These are phyloP conservation scores for Dryadomyces sulphureus DNA, from an alignment of 2,329 filamentous ascomycete species.

Conservation along the genomic window DNA sequence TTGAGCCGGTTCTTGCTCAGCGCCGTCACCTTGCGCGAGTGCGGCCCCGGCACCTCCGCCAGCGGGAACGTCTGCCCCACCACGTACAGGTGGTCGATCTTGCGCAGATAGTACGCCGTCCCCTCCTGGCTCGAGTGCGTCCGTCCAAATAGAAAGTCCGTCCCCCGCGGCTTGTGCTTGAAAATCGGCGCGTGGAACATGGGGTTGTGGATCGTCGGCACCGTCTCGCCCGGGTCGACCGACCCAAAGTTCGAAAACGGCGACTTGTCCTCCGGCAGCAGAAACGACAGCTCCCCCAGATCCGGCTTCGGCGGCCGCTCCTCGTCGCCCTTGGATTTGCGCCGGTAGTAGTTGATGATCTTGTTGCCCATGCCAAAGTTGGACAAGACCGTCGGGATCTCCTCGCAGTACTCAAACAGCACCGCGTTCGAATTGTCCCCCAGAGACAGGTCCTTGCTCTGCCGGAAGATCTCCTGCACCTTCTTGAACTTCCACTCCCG, in stretches of 20 bases:
- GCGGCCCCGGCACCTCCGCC: slow-evolving; percentile 81
- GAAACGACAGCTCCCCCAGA: slow-evolving; percentile 74
- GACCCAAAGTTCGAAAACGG: slow-evolving; percentile 92
- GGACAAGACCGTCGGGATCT: slow-evolving; percentile 78
- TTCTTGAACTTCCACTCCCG: slow-evolving; percentile 72
- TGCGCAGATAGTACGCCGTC: slow-evolving; percentile 68
- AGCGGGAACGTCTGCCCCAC: slow-evolving; percentile 91
- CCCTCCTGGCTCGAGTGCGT: slow-evolving; percentile 69
- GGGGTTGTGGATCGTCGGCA: slow-evolving; percentile 81
- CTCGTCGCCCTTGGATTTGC: slow-evolving; percentile 65
- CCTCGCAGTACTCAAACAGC: slow-evolving; percentile 90
- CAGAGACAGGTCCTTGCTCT: slow-evolving; percentile 69
- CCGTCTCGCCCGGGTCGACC: slow-evolving; percentile 78
- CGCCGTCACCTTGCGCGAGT: slow-evolving; percentile 89
- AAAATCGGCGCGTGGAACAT: slow-evolving; percentile 95
- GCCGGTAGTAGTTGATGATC: slow-evolving; percentile 91
- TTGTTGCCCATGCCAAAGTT: slow-evolving; percentile 97
- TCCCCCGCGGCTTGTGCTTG: slow-evolving; percentile 61
- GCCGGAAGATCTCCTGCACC: slow-evolving; percentile 62
- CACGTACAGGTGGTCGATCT: slow-evolving; percentile 78
- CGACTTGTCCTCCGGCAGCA: slow-evolving; percentile 87
- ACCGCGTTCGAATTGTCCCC: slow-evolving; percentile 80
- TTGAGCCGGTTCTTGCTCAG: slow-evolving; percentile 94
- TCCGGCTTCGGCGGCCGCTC: slow-evolving; percentile 63
- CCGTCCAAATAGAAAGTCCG: slow-evolving; percentile 77